Evolutionary conservation across 257 asterid species (phyloP).

Genomic region (Scutellaria minor): DNA sequence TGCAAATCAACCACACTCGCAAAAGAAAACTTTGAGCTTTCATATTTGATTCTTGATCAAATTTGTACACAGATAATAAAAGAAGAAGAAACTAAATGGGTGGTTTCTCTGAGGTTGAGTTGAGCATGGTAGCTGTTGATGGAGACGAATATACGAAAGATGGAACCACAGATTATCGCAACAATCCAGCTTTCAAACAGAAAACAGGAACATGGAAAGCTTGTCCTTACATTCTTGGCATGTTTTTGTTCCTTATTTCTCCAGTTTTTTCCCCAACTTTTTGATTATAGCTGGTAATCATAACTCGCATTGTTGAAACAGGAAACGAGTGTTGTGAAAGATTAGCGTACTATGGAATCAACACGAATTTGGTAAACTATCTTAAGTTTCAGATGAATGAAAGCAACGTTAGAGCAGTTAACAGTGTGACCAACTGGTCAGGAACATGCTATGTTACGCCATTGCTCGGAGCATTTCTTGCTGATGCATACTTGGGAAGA

Average conservation of each 20-base stretch:
- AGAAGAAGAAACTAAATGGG: neutral
- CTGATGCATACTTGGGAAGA: slow-evolving; percentile 79
- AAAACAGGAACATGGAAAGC: slow-evolving; percentile 80
- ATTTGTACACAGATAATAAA: neutral
- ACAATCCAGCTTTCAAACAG: slow-evolving; percentile 55
- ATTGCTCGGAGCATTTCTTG: slow-evolving; percentile 69
- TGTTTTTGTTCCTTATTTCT: slow-evolving; percentile 10
- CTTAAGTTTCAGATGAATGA: slow-evolving; percentile 59
- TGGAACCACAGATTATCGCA: slow-evolving; percentile 63
- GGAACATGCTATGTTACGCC: slow-evolving; percentile 79
- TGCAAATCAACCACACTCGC: too few relatives aligned
- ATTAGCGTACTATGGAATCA: slow-evolving; percentile 77
- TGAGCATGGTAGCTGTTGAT: slow-evolving; percentile 20
- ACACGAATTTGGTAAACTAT: slow-evolving; percentile 70
- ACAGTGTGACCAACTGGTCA: slow-evolving; percentile 73
- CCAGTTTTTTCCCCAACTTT: neutral
- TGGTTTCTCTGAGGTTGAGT: neutral
- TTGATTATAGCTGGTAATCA: neutral
- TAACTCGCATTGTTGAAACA: slow-evolving; percentile 24
- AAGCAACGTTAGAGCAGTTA: slow-evolving; percentile 60
- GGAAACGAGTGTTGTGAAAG: slow-evolving; percentile 83
- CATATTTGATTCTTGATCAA: neutral
- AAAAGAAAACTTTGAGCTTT: too few relatives aligned
- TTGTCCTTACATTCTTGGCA: slow-evolving; percentile 77
- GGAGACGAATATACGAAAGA: slow-evolving; percentile 56